Base-by-base conservation (phyloP, 345 rosid species). In the Erucastrum elatum region DNA sequence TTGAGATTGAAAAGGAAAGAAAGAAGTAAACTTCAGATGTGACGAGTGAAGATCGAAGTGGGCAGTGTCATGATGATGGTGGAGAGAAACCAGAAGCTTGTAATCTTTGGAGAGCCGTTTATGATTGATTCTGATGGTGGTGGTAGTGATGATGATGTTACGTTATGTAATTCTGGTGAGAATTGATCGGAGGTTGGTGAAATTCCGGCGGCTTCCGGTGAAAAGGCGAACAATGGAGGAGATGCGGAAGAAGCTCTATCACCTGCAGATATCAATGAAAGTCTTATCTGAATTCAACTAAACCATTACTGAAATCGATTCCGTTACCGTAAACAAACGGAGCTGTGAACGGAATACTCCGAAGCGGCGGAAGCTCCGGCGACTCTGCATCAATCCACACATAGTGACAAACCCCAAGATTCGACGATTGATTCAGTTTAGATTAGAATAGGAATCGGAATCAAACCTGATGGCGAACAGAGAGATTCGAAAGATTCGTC, bases 321-420 rank as follows among this genome's bases (percentile, higher is more conserved):
- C 13, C 11, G 25, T 68, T 68, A 85, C 87, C 83, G 5, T 87
- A 73, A 74, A 27, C 51, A 65, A 72, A 62, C 30, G 90, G 86
- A 66, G 61, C 66, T 44, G 82, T 30, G 61, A 34, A 81, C 76
- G 70, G 82, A 1, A 74, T 71, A 78, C 82, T 79, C 64, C 46
- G 84, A 46, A 85, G 82, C 46, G 92, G 92, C 1, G 91, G 88
- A 44, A 86, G 73, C 33, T 75, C 82, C 21, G 87, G 75, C 63
- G 83, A 71, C 17, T 68, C 88, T 86, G 83, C 64, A 60, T 26
- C 21, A 21, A 21, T 21, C 21, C 82, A n/a, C 17, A 39, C 65
- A 58, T 2, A 70, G 51, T 61, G 1, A 74, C 59, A 82, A 2
- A 67, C 21, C 68, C 58, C 51, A 41, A 41, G 51, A 39, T 39